Conservation (phyloP, 2,329 filamentous ascomycete species). For the Sporothrix schenckii region DNA sequence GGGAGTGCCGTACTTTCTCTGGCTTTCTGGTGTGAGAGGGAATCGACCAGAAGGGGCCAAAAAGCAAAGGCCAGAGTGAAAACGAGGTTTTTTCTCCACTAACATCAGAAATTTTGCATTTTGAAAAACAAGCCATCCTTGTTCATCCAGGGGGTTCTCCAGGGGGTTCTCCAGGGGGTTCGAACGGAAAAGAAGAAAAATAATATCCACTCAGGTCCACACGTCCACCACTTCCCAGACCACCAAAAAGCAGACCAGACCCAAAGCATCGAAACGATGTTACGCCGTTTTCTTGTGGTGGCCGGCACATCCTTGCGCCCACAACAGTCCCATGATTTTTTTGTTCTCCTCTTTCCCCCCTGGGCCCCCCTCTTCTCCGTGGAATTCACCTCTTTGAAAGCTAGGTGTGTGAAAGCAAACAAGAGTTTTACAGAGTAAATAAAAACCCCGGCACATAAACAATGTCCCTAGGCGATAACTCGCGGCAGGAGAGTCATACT, state of each 20-base stretch:
- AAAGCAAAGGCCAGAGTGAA: background rate
- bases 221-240: background rate
- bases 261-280: conserved; percentile 24
- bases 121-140: conserved; percentile 5
- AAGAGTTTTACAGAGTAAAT: background rate
- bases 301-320: conserved; percentile 17
- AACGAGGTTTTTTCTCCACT: background rate
- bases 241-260: conserved; percentile 4
- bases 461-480: background rate
- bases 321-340: background rate
- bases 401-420: background rate
- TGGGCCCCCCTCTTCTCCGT: no score
- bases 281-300: conserved; percentile 18
- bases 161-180: background rate
- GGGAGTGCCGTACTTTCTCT: background rate
- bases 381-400: background rate
- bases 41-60: background rate
- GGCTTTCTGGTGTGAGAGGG: background rate
- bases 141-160: background rate
- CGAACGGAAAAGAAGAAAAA: background rate
- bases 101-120: background rate
- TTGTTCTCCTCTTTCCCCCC: background rate
- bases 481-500: conserved; percentile 15
- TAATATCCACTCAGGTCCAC: background rate
- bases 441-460: background rate